These are phyloP conservation scores for Cyclaneusma minus DNA, from an alignment of 2,329 filamentous ascomycete genomes.

Conservation along the genomic window DNA sequence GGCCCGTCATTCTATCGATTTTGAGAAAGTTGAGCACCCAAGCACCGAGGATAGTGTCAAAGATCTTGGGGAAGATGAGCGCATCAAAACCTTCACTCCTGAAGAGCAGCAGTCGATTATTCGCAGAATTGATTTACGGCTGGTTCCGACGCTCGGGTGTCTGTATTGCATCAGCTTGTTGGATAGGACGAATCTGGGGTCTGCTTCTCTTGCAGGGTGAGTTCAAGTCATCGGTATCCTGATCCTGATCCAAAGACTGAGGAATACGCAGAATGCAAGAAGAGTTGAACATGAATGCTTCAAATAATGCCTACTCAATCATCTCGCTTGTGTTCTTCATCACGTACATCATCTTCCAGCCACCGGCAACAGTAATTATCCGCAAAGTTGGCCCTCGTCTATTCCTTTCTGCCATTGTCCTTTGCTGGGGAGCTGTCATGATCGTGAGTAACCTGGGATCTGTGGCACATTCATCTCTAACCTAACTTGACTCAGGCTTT, in stretches of 20 bases:
- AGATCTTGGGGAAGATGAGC: too few relatives aligned
- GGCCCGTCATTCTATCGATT: too few relatives aligned
- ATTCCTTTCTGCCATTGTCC: slow-evolving; percentile 33
- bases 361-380: slow-evolving; percentile 52
- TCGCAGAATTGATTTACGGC: slow-evolving; percentile 48
- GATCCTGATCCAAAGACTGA: too few relatives aligned
- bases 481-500: slow-evolving; percentile 8
- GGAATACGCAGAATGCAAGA: neutral
- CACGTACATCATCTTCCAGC: slow-evolving; percentile 56
- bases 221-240: neutral
- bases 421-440: slow-evolving; percentile 28
- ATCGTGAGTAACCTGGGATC: slow-evolving; percentile 16
- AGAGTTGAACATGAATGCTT: slow-evolving; percentile 1
- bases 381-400: slow-evolving; percentile 48
- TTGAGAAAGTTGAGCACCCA: slow-evolving; percentile 2
- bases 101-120: slow-evolving; percentile 54
- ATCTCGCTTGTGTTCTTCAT: slow-evolving; percentile 61
- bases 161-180: slow-evolving; percentile 66
- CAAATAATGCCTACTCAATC: slow-evolving; percentile 27
- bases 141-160: slow-evolving; percentile 43
- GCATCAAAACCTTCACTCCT: slow-evolving; percentile 28
- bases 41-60: slow-evolving; percentile 1
- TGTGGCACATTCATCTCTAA: neutral
- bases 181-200: slow-evolving; percentile 65
- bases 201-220: slow-evolving; percentile 58